Percentiles rank a stretch among this genome's conserved stretches.
Evolutionary conservation across 495 filamentous ascomycete genomes (phyloP).

Genomic region (Lasiosphaeria ovina): DNA sequence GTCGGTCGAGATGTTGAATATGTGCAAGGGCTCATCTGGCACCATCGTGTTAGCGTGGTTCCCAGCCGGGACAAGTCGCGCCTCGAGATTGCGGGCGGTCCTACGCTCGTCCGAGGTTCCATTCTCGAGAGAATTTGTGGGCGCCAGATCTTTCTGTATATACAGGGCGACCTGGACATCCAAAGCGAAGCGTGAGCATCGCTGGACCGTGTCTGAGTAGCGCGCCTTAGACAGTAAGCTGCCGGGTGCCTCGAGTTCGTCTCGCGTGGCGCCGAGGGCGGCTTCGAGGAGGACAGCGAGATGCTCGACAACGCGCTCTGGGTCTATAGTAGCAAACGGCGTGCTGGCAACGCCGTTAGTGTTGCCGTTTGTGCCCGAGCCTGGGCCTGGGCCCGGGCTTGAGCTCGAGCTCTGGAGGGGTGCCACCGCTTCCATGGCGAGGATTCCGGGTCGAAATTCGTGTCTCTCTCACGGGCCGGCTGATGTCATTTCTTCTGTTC

Average conservation of each 20-base stretch:
- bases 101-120: slow-evolving; percentile 31
- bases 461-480: slow-evolving; percentile 17
- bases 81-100: background rate
- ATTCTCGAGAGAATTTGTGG: slow-evolving; percentile 37
- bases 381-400: slow-evolving; percentile 30
- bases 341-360: slow-evolving; percentile 41
- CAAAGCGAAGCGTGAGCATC: slow-evolving; percentile 84
- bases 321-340: slow-evolving; percentile 48
- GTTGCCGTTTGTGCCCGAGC: background rate
- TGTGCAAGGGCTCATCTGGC: slow-evolving; percentile 50
- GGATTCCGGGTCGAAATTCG: slow-evolving; percentile 4
- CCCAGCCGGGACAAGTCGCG: background rate
- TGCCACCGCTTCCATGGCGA: slow-evolving; percentile 48
- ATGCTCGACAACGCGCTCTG: slow-evolving; percentile 67
- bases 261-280: slow-evolving; percentile 76
- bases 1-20: slow-evolving; percentile 77
- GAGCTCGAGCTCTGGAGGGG: slow-evolving; percentile 42
- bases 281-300: slow-evolving; percentile 74
- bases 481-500: slow-evolving; percentile 17
- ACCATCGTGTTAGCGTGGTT: slow-evolving; percentile 7
- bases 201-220: slow-evolving; percentile 73
- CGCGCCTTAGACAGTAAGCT: slow-evolving; percentile 74
- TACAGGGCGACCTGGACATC: slow-evolving; percentile 86
- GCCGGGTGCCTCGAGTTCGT: slow-evolving; percentile 74
- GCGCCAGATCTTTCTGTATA: slow-evolving; percentile 76